Evolutionary conservation across 306 rosid genomes (phyloP).

Genomic region (Sphenostylis stenocarpa): DNA sequence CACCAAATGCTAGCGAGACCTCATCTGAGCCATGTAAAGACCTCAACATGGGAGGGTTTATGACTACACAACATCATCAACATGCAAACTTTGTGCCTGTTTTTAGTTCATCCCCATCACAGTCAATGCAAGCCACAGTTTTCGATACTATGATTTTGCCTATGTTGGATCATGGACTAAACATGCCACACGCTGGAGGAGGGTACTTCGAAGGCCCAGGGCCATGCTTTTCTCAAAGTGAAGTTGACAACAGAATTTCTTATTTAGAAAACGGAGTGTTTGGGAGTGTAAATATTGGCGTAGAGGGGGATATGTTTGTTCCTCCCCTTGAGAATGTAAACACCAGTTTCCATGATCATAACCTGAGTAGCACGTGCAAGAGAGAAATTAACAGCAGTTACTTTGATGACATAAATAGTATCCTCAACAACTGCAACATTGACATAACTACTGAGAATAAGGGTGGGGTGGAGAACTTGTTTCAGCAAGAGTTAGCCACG

Average conservation of each 20-base stretch:
- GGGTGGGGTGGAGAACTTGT: conserved; percentile 50
- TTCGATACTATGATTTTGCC: conserved; percentile 53
- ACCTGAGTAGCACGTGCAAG: conserved; percentile 31
- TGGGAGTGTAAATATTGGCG: conserved; percentile 44
- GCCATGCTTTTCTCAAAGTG: conserved; percentile 45
- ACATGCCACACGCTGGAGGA: conserved; percentile 34
- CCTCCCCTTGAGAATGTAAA: conserved; percentile 69
- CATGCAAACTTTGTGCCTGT: conserved; percentile 46
- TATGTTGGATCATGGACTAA: conserved; percentile 39
- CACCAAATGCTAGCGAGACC: conserved; percentile 70
- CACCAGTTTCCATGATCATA: conserved; percentile 17
- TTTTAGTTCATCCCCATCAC: conserved; percentile 45
- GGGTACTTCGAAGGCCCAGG: conserved; percentile 33
- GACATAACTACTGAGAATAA: conserved; percentile 36
- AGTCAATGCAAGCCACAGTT: conserved; percentile 34
- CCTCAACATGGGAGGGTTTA: conserved; percentile 37
- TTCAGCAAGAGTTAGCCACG: conserved; percentile 59
- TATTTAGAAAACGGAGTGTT: conserved; percentile 43
- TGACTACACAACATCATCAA: conserved; percentile 21
- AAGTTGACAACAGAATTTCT: conserved; percentile 14
- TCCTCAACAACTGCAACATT: conserved; percentile 31
- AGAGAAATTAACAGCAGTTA: conserved; percentile 19
- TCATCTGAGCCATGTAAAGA: conserved; percentile 45
- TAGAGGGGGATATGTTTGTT: conserved; percentile 53
- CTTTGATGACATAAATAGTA: conserved; percentile 35